These are phyloP conservation scores for Neophaeococcomyces aloes DNA, from an alignment of 2,329 filamentous ascomycete species.

Conservation along the genomic window DNA sequence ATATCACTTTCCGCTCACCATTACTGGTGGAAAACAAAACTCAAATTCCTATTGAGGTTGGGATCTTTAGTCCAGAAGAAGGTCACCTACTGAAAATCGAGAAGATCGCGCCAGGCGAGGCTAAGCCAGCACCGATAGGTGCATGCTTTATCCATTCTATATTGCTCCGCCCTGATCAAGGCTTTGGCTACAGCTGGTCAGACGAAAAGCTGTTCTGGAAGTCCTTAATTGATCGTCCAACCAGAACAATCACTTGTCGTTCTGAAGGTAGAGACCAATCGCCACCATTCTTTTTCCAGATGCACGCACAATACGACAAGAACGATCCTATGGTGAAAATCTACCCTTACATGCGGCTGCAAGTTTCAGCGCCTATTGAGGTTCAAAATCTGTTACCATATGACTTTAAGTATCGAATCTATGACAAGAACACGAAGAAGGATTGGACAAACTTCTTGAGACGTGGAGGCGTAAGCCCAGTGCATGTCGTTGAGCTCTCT, in stretches of 20 bases:
- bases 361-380: conserved; percentile 83
- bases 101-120: conserved; percentile 88
- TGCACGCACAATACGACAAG: conserved; percentile 75
- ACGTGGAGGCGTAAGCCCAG: conserved; percentile 91
- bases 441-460: conserved; percentile 98
- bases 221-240: conserved; percentile 74
- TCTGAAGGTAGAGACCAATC: conserved; percentile 68
- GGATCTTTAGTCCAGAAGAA: conserved; percentile 76
- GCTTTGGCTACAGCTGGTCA: conserved; percentile 95
- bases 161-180: conserved; percentile 81
- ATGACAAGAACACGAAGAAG: conserved; percentile 96
- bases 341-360: conserved; percentile 91
- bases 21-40: conserved; percentile 91
- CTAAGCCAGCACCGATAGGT: conserved; percentile 80
- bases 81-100: conserved; percentile 93
- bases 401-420: conserved; percentile 98
- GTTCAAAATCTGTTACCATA: conserved; percentile 91
- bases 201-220: conserved; percentile 85
- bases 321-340: conserved; percentile 70
- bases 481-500: conserved; percentile 92
- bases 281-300: conserved; percentile 90
- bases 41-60: conserved; percentile 88
- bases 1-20: conserved; percentile 88
- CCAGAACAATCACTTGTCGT: conserved; percentile 76
- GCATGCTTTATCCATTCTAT: conserved; percentile 82